These are phyloP conservation scores for Astrothelium macrocarpum DNA, from an alignment of 495 filamentous ascomycete genomes.

Conservation along the genomic window DNA sequence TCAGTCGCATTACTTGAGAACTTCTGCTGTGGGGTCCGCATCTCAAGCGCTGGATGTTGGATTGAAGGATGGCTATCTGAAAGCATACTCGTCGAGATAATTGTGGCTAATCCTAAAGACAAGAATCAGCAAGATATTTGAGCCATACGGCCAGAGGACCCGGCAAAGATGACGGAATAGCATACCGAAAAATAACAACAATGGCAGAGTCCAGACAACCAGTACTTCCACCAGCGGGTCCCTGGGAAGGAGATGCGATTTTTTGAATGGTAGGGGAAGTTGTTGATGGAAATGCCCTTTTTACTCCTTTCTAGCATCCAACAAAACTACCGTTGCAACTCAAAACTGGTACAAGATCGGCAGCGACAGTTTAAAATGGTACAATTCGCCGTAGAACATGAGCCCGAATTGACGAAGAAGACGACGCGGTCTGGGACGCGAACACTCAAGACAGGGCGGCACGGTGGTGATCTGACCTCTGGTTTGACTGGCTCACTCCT, in stretches of 20 bases:
- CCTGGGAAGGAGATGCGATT: neutral
- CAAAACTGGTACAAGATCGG: neutral
- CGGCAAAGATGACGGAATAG: neutral
- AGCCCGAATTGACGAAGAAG: neutral
- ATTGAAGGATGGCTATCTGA: neutral
- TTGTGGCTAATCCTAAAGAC: neutral
- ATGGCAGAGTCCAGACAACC: too few relatives aligned
- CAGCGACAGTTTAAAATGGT: neutral
- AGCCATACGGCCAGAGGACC: neutral
- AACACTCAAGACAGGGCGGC: neutral
- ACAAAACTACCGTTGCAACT: neutral
- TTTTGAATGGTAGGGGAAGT: neutral
- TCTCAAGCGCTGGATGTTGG: neutral
- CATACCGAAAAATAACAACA: too few relatives aligned
- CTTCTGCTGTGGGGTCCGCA: neutral
- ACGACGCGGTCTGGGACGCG: neutral
- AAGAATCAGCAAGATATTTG: neutral
- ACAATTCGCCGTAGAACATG: neutral
- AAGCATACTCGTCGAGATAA: neutral
- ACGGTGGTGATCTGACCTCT: neutral
- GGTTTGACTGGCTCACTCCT: neutral
- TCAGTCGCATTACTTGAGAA: neutral
- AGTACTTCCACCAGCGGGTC: too few relatives aligned
- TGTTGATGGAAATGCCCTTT: neutral
- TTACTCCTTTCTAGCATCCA: neutral